A percentile compares a stretch with the other conserved stretches of the same genome.
Conservation (phyloP, 2,329 filamentous ascomycete species). For the Colletotrichum caudatum region DNA sequence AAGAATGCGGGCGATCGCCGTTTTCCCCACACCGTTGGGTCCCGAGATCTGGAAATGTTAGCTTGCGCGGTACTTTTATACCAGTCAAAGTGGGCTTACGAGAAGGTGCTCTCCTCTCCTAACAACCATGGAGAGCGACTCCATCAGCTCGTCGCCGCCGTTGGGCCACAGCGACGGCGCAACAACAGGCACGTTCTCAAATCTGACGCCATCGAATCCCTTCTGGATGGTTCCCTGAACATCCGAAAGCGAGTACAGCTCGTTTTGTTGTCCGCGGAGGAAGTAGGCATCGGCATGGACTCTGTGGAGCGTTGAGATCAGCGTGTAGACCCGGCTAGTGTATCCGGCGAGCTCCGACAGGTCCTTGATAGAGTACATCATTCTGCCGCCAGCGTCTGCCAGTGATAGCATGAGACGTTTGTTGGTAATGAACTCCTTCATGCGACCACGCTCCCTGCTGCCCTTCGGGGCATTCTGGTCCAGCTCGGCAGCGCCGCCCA, state of each 20-base stretch:
- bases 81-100: constrained; percentile 50
- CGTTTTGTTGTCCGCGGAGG: constrained; percentile 74
- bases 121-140: constrained; percentile 89
- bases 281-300: constrained; percentile 93
- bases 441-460: constrained; percentile 82
- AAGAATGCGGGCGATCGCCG: constrained; percentile 85
- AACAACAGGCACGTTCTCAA: constrained; percentile 93
- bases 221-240: constrained; percentile 94
- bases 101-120: constrained; percentile 92
- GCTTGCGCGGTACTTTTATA: constrained; percentile 19
- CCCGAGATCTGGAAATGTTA: constrained; percentile 76
- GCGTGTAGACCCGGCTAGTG: constrained; percentile 93
- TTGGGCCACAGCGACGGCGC: constrained; percentile 89
- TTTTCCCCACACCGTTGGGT: constrained; percentile 94
- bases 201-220: constrained; percentile 92
- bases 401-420: constrained; percentile 98
- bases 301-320: constrained; percentile 93
- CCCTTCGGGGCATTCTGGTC: constrained; percentile 62
- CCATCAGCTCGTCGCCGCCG: constrained; percentile 91
- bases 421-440: constrained; percentile 99
- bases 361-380: constrained; percentile 99
- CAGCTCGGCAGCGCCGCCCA: constrained; percentile 79
- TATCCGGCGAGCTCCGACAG: constrained; percentile 95
- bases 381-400: constrained; percentile 93
- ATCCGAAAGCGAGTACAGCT: constrained; percentile 90